Conservation (phyloP, 78 protist genomes). For the Dictyostelium firmibasis region DNA sequence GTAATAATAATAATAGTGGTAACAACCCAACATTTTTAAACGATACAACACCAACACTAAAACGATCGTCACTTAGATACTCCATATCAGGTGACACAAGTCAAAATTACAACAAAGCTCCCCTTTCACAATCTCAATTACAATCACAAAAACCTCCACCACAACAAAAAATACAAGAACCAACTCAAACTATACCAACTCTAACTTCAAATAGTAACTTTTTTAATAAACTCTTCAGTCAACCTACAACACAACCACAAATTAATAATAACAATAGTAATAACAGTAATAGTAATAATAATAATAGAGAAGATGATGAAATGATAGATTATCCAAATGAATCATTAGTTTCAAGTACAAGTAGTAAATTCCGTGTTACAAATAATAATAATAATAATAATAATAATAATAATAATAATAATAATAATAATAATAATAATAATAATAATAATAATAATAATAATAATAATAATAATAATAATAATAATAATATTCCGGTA, state of each 20-base stretch:
- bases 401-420: not conserved
- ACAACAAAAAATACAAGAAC: not conserved
- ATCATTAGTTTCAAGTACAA: not conserved
- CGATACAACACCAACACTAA: not conserved
- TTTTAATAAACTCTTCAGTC: conserved; percentile 2
- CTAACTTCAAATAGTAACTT: not conserved
- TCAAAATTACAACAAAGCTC: not conserved
- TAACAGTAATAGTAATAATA: not conserved
- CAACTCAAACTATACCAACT: not conserved
- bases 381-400: too few relatives aligned
- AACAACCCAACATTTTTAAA: not conserved
- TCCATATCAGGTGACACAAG: not conserved
- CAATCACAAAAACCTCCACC: not conserved
- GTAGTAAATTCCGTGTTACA: not conserved
- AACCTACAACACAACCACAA: not conserved
- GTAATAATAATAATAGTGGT: not conserved
- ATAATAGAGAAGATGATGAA: conserved; percentile 1
- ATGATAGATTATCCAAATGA: conserved; percentile 35
- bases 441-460: not conserved
- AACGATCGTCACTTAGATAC: not conserved
- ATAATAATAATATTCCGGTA: not conserved
- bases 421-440: not conserved
- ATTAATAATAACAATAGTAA: not conserved
- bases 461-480: too few relatives aligned
- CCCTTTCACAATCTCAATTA: not conserved